Evolutionary conservation across 2,329 filamentous ascomycete genomes (phyloP).

Genomic region (Pyrenophora teres): DNA sequence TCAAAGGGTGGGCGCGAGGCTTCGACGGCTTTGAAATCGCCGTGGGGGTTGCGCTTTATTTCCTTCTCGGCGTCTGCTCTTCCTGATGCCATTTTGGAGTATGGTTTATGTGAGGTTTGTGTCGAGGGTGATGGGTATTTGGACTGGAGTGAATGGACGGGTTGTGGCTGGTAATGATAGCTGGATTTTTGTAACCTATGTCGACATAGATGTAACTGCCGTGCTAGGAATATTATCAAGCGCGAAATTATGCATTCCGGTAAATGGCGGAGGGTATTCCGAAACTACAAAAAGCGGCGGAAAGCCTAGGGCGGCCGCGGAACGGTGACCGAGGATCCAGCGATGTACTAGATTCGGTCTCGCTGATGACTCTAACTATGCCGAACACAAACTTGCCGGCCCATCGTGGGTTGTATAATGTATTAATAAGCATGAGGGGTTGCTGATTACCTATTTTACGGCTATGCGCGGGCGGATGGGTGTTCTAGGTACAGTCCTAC

Average conservation of each 20-base stretch:
- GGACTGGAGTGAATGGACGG: too few relatives aligned
- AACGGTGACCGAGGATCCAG: slow-evolving; percentile 5
- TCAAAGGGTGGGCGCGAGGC: slow-evolving; percentile 67
- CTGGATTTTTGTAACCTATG: background rate
- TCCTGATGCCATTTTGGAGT: slow-evolving; percentile 25
- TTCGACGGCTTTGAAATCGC: slow-evolving; percentile 76
- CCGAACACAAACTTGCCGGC: too few relatives aligned
- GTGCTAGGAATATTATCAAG: slow-evolving; percentile 8
- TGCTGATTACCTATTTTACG: background rate
- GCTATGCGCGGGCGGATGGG: slow-evolving; percentile 10
- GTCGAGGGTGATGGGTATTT: too few relatives aligned
- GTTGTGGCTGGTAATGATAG: too few relatives aligned
- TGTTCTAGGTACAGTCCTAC: background rate
- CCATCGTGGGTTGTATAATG: too few relatives aligned
- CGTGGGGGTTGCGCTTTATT: slow-evolving; percentile 68
- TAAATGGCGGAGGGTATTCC: slow-evolving; percentile 28
- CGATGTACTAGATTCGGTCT: background rate
- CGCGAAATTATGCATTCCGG: background rate
- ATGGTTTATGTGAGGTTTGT: background rate
- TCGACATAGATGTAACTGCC: background rate
- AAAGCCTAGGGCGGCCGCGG: slow-evolving; percentile 11
- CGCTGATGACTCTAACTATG: too few relatives aligned
- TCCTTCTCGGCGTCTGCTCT: slow-evolving; percentile 53
- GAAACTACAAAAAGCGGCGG: background rate
- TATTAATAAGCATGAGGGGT: background rate